A percentile compares a stretch with the other conserved stretches of the same genome.
Conservation (phyloP, 306 rosid genomes). For the Lathyrus aphaca region DNA sequence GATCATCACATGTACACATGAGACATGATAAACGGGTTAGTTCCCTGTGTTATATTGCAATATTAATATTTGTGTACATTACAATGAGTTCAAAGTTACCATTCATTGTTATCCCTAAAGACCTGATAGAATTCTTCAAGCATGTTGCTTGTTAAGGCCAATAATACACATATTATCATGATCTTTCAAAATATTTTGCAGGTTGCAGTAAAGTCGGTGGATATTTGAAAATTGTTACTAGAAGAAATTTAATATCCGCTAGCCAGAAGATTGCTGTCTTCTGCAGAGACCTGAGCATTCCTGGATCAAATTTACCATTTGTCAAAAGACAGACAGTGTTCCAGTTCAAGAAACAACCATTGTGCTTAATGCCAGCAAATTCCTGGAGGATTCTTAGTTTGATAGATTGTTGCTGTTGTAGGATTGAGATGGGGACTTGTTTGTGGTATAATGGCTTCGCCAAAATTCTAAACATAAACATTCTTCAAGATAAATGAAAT, state of each 20-base stretch:
- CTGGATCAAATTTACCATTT: conserved; percentile 15
- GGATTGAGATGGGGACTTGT: conserved; percentile 16
- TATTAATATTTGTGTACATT: neutral
- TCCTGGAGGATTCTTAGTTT: conserved; percentile 11
- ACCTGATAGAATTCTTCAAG: neutral
- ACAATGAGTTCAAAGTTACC: neutral
- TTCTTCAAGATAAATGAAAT: conserved; percentile 31
- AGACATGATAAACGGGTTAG: conserved; percentile 57
- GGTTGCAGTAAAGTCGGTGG: conserved; percentile 22
- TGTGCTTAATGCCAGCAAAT: conserved; percentile 12
- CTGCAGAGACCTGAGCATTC: neutral
- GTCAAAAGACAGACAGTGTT: conserved; percentile 18
- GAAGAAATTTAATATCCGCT: conserved; percentile 4
- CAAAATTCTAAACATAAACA: conserved; percentile 38
- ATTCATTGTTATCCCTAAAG: conserved; percentile 5
- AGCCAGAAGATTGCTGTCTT: conserved; percentile 19
- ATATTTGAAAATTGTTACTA: conserved; percentile 13
- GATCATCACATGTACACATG: conserved; percentile 75
- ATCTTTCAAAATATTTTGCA: conserved; percentile 19
- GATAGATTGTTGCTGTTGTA: conserved; percentile 30
- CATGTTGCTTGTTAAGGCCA: conserved; percentile 10
- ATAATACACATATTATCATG: conserved; percentile 15
- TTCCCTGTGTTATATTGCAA: conserved; percentile 15
- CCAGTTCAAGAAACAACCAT: conserved; percentile 7
- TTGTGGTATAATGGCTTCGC: conserved; percentile 3